Base-by-base conservation (phyloP, 192 early-diverging fungal species). In the Geranomyces michiganensis region DNA sequence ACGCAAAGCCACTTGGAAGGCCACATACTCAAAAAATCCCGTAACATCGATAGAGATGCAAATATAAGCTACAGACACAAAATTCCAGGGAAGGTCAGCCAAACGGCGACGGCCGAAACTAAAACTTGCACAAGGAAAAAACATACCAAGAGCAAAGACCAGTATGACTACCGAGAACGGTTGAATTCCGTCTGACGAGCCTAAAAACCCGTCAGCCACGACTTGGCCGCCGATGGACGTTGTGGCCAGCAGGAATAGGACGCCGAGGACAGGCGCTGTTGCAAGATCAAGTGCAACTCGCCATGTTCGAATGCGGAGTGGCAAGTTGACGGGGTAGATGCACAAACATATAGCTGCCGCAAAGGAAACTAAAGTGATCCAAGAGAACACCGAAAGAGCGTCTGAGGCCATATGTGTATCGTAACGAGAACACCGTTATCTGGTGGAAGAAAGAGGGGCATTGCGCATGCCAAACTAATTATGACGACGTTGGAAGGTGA, bases 41-140 rank as follows among this genome's bases (percentile, higher is more conserved):
- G 93, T 92, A 65, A 91, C 79, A 73, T 94, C 94, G 14, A 94
- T 80, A 33, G 90, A 90, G 15, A 96, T 87, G 71, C 91, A 94
- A 27, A 96, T 90, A 70, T 93, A 91, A 0, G 94, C 92, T 85
- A 76, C 30, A 33, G 30, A 6, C 5, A 27, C 15, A n/a, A 55
- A 55, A 14, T 6, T 6, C 7, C 51, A 27, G 51, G 6, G 51
- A 27, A 6, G 14, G 21, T 27, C 3, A 55, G 26, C 14, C 3
- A 41, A 41, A 41, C 10, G 36, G 36, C 10, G 36, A 41, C 36
- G 5, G 36, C 3, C 36, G 3, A 3, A 41, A 41, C 5, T 41
- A 41, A 3, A 10, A 3, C 26, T 12, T 68, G 0, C 73, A 73
- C 22, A 10, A 3, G 3, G 36, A 62, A 47, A 21, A n/a, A 8